Evolutionary conservation across 768 basidiomycete genomes (phyloP).

Genomic region (Mrakia frigida): DNA sequence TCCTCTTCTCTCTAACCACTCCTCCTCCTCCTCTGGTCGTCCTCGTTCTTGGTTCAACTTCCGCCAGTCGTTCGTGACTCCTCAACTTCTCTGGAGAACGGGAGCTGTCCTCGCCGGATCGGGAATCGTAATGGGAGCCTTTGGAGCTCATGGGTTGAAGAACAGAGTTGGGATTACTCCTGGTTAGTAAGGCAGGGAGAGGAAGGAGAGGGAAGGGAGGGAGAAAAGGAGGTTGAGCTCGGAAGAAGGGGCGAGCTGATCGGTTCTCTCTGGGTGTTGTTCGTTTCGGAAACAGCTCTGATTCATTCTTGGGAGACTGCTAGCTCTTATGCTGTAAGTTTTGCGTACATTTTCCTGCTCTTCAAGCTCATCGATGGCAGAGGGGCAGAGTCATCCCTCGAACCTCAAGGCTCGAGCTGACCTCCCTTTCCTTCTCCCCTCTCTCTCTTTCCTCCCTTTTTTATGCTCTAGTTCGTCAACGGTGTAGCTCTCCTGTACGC

Average conservation of each 20-base stretch:
- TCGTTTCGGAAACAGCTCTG: background rate
- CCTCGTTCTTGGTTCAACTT: background rate
- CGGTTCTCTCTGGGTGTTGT: background rate
- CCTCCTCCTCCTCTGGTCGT: background rate
- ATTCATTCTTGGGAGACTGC: constrained; percentile 30
- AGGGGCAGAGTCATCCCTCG: background rate
- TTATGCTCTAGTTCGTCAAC: background rate
- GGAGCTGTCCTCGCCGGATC: constrained; percentile 10
- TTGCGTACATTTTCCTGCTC: background rate
- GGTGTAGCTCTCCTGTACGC: constrained; percentile 22
- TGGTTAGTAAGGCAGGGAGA: background rate
- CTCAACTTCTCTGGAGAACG: background rate
- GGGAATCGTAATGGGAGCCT: constrained; percentile 27
- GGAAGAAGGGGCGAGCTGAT: background rate
- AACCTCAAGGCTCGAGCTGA: background rate
- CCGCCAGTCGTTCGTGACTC: background rate
- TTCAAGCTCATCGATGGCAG: background rate
- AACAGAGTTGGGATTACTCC: constrained; percentile 22
- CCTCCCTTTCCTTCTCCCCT: background rate
- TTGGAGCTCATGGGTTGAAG: constrained; percentile 30
- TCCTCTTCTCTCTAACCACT: background rate
- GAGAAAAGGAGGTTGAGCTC: background rate
- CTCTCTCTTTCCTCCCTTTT: background rate
- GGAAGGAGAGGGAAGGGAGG: background rate
- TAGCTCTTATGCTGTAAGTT: constrained; percentile 7